These are phyloP conservation scores for Oidiodendron maius DNA, from an alignment of 495 filamentous ascomycete genomes.

Conservation along the genomic window DNA sequence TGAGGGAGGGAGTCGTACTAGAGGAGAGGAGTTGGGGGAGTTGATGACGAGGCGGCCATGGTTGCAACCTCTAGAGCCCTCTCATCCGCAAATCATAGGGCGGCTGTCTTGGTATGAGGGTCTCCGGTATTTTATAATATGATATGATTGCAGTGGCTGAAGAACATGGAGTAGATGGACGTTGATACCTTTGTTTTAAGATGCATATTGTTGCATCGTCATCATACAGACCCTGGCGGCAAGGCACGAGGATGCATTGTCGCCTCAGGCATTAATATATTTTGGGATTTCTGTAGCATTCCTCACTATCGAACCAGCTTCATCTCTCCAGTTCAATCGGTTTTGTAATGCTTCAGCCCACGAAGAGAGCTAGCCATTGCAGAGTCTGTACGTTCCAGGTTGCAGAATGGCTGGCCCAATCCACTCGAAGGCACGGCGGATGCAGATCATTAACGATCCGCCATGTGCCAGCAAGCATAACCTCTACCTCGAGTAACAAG, in stretches of 20 bases:
- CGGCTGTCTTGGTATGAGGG: too few relatives aligned
- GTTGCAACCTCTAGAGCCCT: background rate
- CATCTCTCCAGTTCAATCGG: background rate
- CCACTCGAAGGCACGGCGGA: background rate
- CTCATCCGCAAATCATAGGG: too few relatives aligned
- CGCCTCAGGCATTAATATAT: background rate
- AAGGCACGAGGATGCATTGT: background rate
- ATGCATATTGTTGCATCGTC: too few relatives aligned
- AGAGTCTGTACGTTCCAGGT: conserved; percentile 13
- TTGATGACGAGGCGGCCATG: conserved; percentile 69
- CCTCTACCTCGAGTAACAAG: too few relatives aligned
- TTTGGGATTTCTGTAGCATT: background rate
- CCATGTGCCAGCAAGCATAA: too few relatives aligned
- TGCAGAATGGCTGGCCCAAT: conserved; percentile 9
- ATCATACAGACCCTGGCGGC: too few relatives aligned
- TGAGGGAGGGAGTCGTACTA: conserved; percentile 50
- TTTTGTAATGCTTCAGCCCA: conserved; percentile 14
- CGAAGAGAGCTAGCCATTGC: conserved; percentile 15
- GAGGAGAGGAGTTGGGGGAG: conserved; percentile 66
- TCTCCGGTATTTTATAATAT: too few relatives aligned
- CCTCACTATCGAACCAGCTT: too few relatives aligned
- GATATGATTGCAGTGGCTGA: too few relatives aligned
- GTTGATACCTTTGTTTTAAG: too few relatives aligned
- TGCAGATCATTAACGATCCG: background rate
- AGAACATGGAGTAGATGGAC: too few relatives aligned